These are phyloP conservation scores for Simplicillium sp. DNA, from an alignment of 2,329 filamentous ascomycete species.

Conservation along the genomic window DNA sequence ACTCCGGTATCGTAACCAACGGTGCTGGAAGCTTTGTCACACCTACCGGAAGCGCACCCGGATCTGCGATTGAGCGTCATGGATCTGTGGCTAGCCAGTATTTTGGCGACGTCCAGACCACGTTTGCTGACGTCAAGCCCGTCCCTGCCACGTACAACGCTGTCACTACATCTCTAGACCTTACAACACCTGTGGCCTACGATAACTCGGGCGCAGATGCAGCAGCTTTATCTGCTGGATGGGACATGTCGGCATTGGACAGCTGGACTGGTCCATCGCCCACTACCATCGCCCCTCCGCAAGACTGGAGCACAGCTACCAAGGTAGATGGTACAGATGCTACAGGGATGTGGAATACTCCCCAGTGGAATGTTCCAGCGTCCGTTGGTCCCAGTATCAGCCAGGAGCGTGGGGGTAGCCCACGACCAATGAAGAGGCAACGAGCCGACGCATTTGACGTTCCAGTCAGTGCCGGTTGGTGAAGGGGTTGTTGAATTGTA, in stretches of 20 bases:
- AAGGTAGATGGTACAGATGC: constrained; percentile 22
- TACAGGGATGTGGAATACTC: constrained; percentile 21
- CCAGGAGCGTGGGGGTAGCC: constrained; percentile 22
- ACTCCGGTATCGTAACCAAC: constrained; percentile 21
- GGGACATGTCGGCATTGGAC: constrained; percentile 27
- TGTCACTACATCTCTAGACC: constrained; percentile 18
- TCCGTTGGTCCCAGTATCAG: constrained; percentile 7
- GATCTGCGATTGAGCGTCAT: constrained; percentile 8
- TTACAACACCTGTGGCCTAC: constrained; percentile 22
- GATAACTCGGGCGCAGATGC: constrained; percentile 21
- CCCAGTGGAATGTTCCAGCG: constrained; percentile 10
- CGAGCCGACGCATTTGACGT: constrained; percentile 22
- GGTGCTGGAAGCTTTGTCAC: constrained; percentile 21
- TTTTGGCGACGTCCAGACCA: constrained; percentile 19
- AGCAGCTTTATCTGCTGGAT: constrained; percentile 18
- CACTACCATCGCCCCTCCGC: constrained; percentile 11
- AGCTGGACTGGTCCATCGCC: constrained; percentile 18
- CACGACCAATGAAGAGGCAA: constrained; percentile 26
- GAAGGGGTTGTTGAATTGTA: background rate
- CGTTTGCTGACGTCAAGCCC: constrained; percentile 24
- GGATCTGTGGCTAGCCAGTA: constrained; percentile 15
- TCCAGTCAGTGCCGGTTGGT: constrained; percentile 18
- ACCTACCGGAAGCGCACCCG: constrained; percentile 13
- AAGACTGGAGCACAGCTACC: constrained; percentile 18
- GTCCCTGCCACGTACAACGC: constrained; percentile 21